Percentiles rank a stretch among this genome's conserved stretches.
Evolutionary conservation across 768 basidiomycete species (phyloP).

Genomic region (Tricholoma furcatifolium): DNA sequence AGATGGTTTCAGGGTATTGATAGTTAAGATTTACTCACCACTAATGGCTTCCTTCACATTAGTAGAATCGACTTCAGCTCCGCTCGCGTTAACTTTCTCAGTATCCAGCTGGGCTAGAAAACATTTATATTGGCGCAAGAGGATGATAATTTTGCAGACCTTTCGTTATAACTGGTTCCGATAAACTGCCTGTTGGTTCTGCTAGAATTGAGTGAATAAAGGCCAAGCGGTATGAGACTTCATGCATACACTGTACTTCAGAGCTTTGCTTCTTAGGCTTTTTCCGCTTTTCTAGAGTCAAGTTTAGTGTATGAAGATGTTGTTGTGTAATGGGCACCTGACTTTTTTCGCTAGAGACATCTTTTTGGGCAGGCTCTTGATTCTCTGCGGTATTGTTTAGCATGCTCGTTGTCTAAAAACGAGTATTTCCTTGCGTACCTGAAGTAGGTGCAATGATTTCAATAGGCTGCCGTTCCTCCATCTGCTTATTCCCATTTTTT

Average conservation of each 20-base stretch:
- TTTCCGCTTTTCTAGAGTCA: conserved; percentile 1
- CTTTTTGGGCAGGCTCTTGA: not conserved
- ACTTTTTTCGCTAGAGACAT: not conserved
- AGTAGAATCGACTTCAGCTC: not conserved
- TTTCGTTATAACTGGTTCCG: not conserved
- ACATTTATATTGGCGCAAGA: not conserved
- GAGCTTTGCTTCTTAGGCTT: not conserved
- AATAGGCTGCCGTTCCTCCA: not conserved
- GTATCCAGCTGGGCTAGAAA: not conserved
- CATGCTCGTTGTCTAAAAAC: not conserved
- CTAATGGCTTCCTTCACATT: not conserved
- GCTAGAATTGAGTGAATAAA: conserved; percentile 1
- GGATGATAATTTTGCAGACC: not conserved
- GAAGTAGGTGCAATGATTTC: not conserved
- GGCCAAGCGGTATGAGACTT: not conserved
- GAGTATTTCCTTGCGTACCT: conserved; percentile 1
- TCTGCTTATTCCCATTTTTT: too few species aligned
- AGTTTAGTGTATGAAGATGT: not conserved
- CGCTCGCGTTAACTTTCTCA: not conserved
- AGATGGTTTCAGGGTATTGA: not conserved
- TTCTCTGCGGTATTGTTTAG: not conserved
- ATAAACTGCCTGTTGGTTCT: not conserved
- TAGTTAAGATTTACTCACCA: not conserved
- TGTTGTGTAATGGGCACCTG: not conserved
- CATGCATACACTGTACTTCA: conserved; percentile 4